Base-by-base conservation (phyloP, 129 eudicot genomes). In the Daucus carota region DNA sequence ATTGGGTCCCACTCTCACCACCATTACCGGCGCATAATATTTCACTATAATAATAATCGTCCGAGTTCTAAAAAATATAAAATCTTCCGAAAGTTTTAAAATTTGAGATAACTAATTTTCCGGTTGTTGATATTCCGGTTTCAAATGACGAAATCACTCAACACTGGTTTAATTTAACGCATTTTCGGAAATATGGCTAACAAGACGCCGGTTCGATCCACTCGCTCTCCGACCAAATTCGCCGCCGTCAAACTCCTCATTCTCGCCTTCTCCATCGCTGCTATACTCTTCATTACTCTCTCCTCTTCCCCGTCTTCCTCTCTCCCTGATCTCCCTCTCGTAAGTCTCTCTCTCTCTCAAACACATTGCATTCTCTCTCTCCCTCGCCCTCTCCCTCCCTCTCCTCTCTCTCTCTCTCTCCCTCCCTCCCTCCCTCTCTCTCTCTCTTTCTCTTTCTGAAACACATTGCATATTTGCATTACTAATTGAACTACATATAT, bases 261-360 rank as follows among this genome's bases (percentile, higher is more conserved):
- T 11, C 70, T 84, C 57, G 78, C 72, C 57, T 69, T 89, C 75
- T 76, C 83, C 77, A 62, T 84, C 80, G 78, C 83, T 71, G 78
- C 82, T 38, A 42, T 87, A 77, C 50, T 87, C 77, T 78, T 89
- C 84, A 32, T 82, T 81, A 73, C 86, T 2, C 65, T 83, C 50
- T 84, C 89, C 6, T 65, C 83, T 12, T 81, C 88, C 57, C 83
- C 87, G 17, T 73, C 83, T 33, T 33, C 80, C 33, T 79, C 85
- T 40, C 78, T 40, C 43, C 7, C 43, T 5, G 82, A 83, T 84
- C 80, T 75, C 84, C 38, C 45, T 46, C 63, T 14, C 40, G 90
- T 89, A 72, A 76, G 89, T 77, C 31, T 50, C 86, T 2, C 63
- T 83, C 50, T 83, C 89, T 81, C 88, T 50, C 84, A 83, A 18